Evolutionary conservation across 768 basidiomycete species (phyloP), one percentile per base, ranked within the genome.

Genomic region (Pisolithus tinctorius): DNA sequence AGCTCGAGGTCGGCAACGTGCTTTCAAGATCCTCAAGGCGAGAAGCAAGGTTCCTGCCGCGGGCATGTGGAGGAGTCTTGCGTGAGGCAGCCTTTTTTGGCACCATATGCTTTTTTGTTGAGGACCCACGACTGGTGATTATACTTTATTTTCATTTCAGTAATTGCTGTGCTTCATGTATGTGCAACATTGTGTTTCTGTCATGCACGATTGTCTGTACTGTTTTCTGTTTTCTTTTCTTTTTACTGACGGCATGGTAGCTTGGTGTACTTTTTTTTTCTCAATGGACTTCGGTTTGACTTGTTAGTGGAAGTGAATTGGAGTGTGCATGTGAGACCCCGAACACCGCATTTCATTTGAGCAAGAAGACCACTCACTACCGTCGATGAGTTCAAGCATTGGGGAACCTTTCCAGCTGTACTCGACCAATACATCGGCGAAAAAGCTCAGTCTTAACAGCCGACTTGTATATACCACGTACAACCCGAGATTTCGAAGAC

Each of bases 61-160:
- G 51, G 83, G 86, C 36, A 88, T 89, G 86, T 90, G 86, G 86
- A 76, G 86, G 60, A 90, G 88, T 71, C 70, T 90, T 59, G 86
- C 82, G 37, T 76, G 53, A 63, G n/a, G 53, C 20, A 20, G 20
- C 20, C 62, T 25, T 43, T 27, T 56, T 45, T 34, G 45, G 17
- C 30, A 43, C 17, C 26, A 26, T 13, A 45, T 29, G 41, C 42
- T 36, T 37, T 45, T 6, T 7, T 17, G 6, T 8, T 40, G 39
- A 40, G 20, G 23, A 23, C 41, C 20, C 4, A 26, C 20, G 10
- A 31, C 30, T 55, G 51, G 43, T 52, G 56, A 38, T 40, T 48
- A 20, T 20, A 41, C 43, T 43, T 50, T 67, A 65, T 55, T 52
- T 67, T 62, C 71, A 47, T 58, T 63, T 64, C 58, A 58, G 51